Conservation (phyloP, 495 filamentous ascomycete genomes). For the Aspergillus mulundensis region DNA sequence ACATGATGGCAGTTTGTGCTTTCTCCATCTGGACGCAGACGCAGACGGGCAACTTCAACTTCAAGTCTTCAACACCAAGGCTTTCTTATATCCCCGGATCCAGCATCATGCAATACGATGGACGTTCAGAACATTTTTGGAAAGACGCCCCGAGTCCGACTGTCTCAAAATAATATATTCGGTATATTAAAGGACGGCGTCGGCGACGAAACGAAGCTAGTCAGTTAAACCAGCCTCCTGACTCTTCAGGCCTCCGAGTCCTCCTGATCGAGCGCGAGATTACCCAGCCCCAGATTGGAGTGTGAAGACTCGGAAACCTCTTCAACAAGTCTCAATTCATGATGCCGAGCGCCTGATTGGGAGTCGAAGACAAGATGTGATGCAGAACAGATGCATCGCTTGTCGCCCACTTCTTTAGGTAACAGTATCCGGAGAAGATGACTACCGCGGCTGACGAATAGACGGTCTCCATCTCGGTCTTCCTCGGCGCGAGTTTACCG, state of each 20-base stretch:
- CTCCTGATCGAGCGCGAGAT: neutral
- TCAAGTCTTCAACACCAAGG: neutral
- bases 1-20: neutral
- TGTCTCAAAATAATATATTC: slow-evolving; percentile 1
- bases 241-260: neutral
- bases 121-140: neutral
- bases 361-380: neutral
- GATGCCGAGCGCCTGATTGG: neutral
- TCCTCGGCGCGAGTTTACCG: neutral
- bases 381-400: neutral
- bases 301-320: neutral
- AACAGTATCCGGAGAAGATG: neutral
- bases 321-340: neutral
- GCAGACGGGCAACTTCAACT: neutral
- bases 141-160: neutral
- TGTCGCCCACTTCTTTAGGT: neutral
- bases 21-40: neutral
- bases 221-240: neutral
- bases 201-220: neutral
- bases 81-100: neutral
- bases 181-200: neutral
- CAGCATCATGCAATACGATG: neutral
- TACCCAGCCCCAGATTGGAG: neutral
- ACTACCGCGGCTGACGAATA: neutral
- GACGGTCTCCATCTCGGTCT: neutral